These are phyloP conservation scores for Fusarium succisae DNA, from an alignment of 2,329 filamentous ascomycete genomes.

Conservation along the genomic window DNA sequence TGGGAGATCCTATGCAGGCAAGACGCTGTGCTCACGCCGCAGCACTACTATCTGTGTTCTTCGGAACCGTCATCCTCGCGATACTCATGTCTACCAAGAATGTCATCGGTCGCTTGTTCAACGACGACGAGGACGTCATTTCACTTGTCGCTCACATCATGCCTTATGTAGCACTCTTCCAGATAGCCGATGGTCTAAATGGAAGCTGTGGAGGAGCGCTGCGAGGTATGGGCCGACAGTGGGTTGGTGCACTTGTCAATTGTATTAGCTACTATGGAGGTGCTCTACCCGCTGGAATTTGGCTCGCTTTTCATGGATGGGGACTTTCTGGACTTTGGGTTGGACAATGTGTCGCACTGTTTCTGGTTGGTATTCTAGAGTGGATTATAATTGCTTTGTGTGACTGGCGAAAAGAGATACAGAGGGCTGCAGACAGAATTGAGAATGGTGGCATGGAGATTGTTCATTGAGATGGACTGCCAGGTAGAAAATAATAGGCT, in stretches of 20 bases:
- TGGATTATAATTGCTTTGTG: slow-evolving; percentile 83
- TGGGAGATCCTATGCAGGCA: slow-evolving; percentile 71
- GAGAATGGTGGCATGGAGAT: slow-evolving; percentile 27
- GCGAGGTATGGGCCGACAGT: slow-evolving; percentile 86
- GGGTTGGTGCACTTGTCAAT: slow-evolving; percentile 85
- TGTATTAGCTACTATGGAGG: slow-evolving; percentile 85
- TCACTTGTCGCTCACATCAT: slow-evolving; percentile 78
- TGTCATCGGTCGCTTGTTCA: slow-evolving; percentile 82
- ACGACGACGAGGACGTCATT: slow-evolving; percentile 78
- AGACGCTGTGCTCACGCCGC: slow-evolving; percentile 78
- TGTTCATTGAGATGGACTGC: neutral
- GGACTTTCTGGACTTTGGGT: slow-evolving; percentile 83
- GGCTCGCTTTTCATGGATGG: slow-evolving; percentile 87
- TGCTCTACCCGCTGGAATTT: slow-evolving; percentile 83
- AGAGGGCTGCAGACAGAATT: slow-evolving; percentile 40
- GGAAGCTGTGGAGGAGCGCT: slow-evolving; percentile 84
- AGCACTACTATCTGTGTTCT: slow-evolving; percentile 75
- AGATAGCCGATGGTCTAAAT: slow-evolving; percentile 89
- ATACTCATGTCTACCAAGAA: slow-evolving; percentile 76
- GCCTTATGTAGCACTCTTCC: slow-evolving; percentile 88
- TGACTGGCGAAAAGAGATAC: slow-evolving; percentile 69
- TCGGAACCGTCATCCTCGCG: slow-evolving; percentile 73
- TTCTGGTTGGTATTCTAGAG: slow-evolving; percentile 79
- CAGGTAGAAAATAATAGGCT: accelerated
- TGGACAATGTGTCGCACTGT: slow-evolving; percentile 83